Evolutionary conservation across 805 yeast genomes (phyloP), one percentile per base, ranked within the genome.

Genomic region (Diddensiella caesifluorescens): DNA sequence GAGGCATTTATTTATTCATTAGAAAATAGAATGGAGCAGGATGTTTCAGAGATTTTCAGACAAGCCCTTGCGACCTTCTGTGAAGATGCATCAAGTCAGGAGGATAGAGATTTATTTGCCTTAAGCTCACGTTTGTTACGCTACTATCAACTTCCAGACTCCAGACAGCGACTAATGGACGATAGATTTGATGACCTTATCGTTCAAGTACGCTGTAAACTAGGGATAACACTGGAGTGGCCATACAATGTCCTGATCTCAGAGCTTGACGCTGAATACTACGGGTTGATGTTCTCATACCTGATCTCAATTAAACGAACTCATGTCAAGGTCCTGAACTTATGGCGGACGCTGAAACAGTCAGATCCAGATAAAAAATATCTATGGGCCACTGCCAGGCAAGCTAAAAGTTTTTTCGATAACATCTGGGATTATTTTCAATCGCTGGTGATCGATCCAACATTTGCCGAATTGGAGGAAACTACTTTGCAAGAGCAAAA

Each of bases 181-280:
- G 47, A 42, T 38, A 22, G 19, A 18, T 51, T 54, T 32, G 49
- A 50, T n/a, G 55, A 54, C 20, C 26, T 54, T 4, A 20, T 42
- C 22, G 33, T 44, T 6, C 44, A 47, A 2, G 23, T 42, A 22
- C 40, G 48, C 21, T 41, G 45, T 33, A 32, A 29, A 26, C 39
- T 53, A 19, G 7, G 16, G 4, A 28, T 52, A 22, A 28, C 37
- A 4, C 41, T 52, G 15, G 39, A 49, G n/a, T 54, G 56, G 55
- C 57, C 57, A 4, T 42, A 39, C n/a, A 38, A 41, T 12, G 45
- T 52, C n/a, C 34, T 53, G 21, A 36, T 46, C 4, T 35, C 48
- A 5, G 32, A 30, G 6, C 20, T 31, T 4, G 43, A 39, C 16
- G 2, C 34, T 35, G 27, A 29, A 20, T 5, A 42, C 27, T 37